These are phyloP conservation scores for Umbelopsis sp. DNA, from an alignment of 371 early-diverging fungal genomes.

Conservation along the genomic window DNA sequence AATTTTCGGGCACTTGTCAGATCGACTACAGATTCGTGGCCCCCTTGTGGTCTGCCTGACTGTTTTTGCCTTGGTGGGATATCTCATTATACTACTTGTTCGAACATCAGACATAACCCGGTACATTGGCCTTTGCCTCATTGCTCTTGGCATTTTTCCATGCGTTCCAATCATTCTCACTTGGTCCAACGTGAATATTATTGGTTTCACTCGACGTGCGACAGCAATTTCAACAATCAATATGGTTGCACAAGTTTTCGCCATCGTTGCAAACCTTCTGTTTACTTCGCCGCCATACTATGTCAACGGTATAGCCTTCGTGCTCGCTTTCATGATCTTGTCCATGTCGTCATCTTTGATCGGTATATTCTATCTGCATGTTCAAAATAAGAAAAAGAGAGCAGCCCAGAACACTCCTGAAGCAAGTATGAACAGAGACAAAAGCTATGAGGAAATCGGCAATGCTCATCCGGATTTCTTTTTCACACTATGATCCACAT, in stretches of 20 bases:
- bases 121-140: conserved; percentile 14
- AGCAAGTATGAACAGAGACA: background rate
- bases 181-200: conserved; percentile 19
- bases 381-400: background rate
- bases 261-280: conserved; percentile 1
- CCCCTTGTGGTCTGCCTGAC: background rate
- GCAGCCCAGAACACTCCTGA: background rate
- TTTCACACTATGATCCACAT: conserved; percentile 5
- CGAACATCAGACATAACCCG: background rate
- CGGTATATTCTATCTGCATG: background rate
- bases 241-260: conserved; percentile 16
- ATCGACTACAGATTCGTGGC: conserved; percentile 7
- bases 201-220: conserved; percentile 21
- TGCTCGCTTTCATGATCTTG: background rate
- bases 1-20: conserved; percentile 15
- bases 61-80: conserved; percentile 4
- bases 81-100: conserved; percentile 15
- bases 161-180: conserved; percentile 16
- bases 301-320: background rate
- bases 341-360: background rate
- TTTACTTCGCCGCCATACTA: conserved; percentile 9
- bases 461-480: conserved; percentile 22
- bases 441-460: conserved; percentile 18
- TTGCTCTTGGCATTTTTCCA: conserved; percentile 20
- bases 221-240: background rate